Percentiles rank a stretch among this genome's conserved stretches.
phyloP scores from a whole-genome alignment of 2,329 filamentous ascomycete species.

The Trichoderma harzianum region DNA sequence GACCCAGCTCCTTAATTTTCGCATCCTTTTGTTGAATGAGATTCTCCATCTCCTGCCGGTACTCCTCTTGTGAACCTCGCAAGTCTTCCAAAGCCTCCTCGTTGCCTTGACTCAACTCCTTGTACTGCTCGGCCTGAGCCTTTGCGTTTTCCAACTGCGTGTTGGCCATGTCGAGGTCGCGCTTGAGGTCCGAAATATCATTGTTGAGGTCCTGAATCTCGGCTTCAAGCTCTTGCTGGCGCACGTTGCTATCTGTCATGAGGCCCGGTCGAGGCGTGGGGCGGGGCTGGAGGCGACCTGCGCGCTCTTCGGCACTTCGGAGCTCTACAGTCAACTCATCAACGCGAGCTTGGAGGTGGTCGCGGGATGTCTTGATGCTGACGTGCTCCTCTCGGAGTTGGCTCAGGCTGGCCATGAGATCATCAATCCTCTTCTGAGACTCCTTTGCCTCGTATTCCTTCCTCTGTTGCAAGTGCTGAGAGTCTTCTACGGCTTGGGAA shows the following conservation, averaged over 20 bases:
- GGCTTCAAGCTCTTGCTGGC: slow-evolving; percentile 51
- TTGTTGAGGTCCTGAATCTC: slow-evolving; percentile 76
- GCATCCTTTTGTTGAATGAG: slow-evolving; percentile 73
- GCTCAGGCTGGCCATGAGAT: slow-evolving; percentile 75
- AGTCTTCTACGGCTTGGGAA: slow-evolving; percentile 76
- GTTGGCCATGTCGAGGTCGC: slow-evolving; percentile 77
- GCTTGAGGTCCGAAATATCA: slow-evolving; percentile 81
- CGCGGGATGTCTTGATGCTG: slow-evolving; percentile 78
- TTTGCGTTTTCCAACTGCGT: slow-evolving; percentile 79
- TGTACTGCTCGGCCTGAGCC: slow-evolving; percentile 81
- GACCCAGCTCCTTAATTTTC: slow-evolving; percentile 76
- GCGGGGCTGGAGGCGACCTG: slow-evolving; percentile 76
- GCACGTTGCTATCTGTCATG: slow-evolving; percentile 40
- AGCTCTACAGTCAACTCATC: slow-evolving; percentile 87
- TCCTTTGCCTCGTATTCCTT: slow-evolving; percentile 90
- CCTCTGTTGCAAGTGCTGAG: slow-evolving; percentile 74
- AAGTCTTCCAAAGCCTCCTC: slow-evolving; percentile 84
- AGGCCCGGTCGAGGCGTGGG: slow-evolving; percentile 60
- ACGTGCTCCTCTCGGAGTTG: slow-evolving; percentile 83
- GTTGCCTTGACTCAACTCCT: slow-evolving; percentile 77
- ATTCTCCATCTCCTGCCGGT: slow-evolving; percentile 78
- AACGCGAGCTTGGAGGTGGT: slow-evolving; percentile 84
- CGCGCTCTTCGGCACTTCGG: slow-evolving; percentile 82
- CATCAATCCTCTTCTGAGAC: slow-evolving; percentile 86
- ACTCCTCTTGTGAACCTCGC: slow-evolving; percentile 78